Conservation (phyloP, 768 basidiomycete genomes). For the Lentinus brumalis region DNA sequence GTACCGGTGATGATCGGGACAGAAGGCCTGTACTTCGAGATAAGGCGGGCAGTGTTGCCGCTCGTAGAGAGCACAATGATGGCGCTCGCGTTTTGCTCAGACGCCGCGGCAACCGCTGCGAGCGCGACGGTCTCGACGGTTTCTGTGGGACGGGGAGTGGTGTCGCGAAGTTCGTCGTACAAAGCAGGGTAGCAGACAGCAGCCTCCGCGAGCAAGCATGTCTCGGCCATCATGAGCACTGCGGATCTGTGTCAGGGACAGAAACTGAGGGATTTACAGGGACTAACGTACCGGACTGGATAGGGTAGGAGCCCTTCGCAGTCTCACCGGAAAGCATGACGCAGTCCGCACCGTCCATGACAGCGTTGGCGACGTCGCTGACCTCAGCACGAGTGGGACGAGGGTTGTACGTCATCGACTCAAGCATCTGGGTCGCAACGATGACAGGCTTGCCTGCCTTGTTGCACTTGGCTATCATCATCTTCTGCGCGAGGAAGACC, state of each 20-base stretch:
- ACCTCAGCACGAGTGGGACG: constrained; percentile 98
- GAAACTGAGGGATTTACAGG: not conserved
- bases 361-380: constrained; percentile 98
- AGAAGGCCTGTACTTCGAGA: constrained; percentile 94
- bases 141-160: constrained; percentile 85
- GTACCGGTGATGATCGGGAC: constrained; percentile 94
- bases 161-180: constrained; percentile 82
- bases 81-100: constrained; percentile 92
- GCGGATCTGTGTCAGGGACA: not conserved
- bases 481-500: constrained; percentile 99
- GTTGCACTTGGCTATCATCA: constrained; percentile 99
- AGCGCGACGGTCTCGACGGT: constrained; percentile 96
- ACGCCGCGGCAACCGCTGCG: constrained; percentile 92
- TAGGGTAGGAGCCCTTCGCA: constrained; percentile 95
- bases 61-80: constrained; percentile 97
- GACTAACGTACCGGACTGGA: constrained; percentile 76
- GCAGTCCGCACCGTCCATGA: constrained; percentile 97
- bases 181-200: constrained; percentile 95
- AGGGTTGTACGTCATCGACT: constrained; percentile 99
- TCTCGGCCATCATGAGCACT: constrained; percentile 99
- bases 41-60: constrained; percentile 91
- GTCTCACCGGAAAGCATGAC: constrained; percentile 99
- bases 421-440: constrained; percentile 99
- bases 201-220: constrained; percentile 93
- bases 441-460: constrained; percentile 97